Percentiles rank a stretch among this genome's conserved stretches.
Evolutionary conservation across 1,139 yeast genomes (phyloP).

Genomic region (Nakaseomyces nivariensis): DNA sequence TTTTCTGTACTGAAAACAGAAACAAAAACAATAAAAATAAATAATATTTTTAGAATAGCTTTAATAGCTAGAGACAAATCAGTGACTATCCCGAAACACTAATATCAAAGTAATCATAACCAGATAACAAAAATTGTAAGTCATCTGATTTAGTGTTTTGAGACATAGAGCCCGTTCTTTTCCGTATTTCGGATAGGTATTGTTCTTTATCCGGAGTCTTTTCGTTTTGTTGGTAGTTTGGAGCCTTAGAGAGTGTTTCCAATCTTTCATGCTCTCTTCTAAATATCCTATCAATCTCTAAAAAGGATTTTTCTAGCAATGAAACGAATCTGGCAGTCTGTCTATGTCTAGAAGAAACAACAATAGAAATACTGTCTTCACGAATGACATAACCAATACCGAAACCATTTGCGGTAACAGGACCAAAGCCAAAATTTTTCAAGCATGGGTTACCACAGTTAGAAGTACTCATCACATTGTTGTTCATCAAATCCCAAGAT

Average conservation of each 20-base stretch:
- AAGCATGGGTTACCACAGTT: conserved; percentile 81
- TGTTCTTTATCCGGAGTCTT: background rate
- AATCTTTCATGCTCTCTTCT: conserved; percentile 10
- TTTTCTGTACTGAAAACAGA: no score
- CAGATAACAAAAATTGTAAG: conserved; percentile 20
- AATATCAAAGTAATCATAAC: conserved; percentile 29
- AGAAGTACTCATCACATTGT: conserved; percentile 54
- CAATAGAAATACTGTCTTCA: conserved; percentile 72
- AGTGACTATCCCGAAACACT: conserved; percentile 18
- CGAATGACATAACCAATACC: conserved; percentile 88
- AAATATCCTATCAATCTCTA: conserved; percentile 24
- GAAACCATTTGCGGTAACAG: conserved; percentile 81
- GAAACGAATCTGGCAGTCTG: conserved; percentile 71
- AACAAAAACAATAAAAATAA: no score
- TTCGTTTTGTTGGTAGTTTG: conserved; percentile 4
- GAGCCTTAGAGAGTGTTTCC: conserved; percentile 5
- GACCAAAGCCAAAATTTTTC: conserved; percentile 86
- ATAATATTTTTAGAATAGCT: no score
- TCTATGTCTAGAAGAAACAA: conserved; percentile 84
- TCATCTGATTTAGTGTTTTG: conserved; percentile 18
- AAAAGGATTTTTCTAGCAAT: conserved; percentile 23
- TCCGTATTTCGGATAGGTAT: background rate
- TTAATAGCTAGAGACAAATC: background rate
- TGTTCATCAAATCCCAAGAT: conserved; percentile 65
- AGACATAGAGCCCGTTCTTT: background rate